Evolutionary conservation across 495 filamentous ascomycete species (phyloP).

Genomic region (Tuber melanosporum): DNA sequence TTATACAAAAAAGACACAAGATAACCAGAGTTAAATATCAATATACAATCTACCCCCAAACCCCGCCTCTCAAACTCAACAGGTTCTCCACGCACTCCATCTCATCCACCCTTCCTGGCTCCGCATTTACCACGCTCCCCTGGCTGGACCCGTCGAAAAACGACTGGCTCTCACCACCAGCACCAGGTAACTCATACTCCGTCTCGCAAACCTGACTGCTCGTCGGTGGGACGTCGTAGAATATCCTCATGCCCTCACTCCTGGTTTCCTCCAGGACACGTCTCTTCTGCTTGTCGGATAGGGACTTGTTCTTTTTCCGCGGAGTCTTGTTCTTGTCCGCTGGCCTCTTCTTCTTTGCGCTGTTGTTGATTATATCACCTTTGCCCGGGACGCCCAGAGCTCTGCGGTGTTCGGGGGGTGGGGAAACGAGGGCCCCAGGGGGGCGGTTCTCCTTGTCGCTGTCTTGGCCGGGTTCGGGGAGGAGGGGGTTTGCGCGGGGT

Average conservation of each 20-base stretch:
- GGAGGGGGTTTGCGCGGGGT: background rate
- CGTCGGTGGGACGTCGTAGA: constrained; percentile 6
- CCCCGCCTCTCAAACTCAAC: constrained; percentile 37
- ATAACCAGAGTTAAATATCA: background rate
- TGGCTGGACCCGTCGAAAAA: constrained; percentile 26
- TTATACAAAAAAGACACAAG: background rate
- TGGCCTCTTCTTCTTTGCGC: constrained; percentile 5
- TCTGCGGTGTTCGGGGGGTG: constrained; percentile 29
- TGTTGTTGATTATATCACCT: constrained; percentile 12
- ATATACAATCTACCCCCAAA: constrained; percentile 29
- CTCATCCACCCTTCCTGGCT: constrained; percentile 29
- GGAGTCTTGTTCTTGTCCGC: constrained; percentile 8
- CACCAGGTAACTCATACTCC: constrained; percentile 1
- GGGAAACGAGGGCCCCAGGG: constrained; percentile 37
- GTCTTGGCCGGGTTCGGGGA: constrained; percentile 27
- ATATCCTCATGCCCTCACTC: constrained; percentile 4
- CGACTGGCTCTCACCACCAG: constrained; percentile 9
- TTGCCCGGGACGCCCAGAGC: constrained; percentile 22
- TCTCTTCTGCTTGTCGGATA: constrained; percentile 6
- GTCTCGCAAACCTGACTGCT: constrained; percentile 20
- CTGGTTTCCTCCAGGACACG: constrained; percentile 16
- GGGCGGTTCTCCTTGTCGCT: constrained; percentile 40
- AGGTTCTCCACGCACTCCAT: constrained; percentile 42
- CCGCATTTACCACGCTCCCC: background rate
- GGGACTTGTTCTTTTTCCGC: constrained; percentile 6